These are phyloP conservation scores for Cerioporus squamosus DNA, from an alignment of 1,284 basidiomycete species.

Conservation along the genomic window DNA sequence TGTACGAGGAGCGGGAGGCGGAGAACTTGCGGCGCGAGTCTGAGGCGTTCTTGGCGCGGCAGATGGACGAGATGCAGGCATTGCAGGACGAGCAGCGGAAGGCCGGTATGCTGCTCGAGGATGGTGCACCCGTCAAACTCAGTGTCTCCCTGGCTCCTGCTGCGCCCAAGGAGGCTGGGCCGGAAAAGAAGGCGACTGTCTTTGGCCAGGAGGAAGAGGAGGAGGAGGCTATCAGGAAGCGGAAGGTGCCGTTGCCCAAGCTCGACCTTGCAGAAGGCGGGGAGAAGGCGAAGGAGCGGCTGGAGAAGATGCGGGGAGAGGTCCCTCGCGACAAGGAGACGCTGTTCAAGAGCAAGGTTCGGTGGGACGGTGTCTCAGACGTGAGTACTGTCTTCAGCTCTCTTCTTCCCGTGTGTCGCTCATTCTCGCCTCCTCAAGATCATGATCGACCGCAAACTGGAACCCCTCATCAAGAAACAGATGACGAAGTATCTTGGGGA, in stretches of 20 bases:
- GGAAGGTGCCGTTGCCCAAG: slow-evolving; percentile 82
- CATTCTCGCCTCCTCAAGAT: slow-evolving; percentile 47
- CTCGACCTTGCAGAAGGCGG: slow-evolving; percentile 83
- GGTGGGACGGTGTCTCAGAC: slow-evolving; percentile 86
- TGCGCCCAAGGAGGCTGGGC: slow-evolving; percentile 48
- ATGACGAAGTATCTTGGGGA: slow-evolving; percentile 88
- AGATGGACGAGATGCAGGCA: slow-evolving; percentile 91
- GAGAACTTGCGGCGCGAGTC: slow-evolving; percentile 85
- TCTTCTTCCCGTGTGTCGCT: not conserved
- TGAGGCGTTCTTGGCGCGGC: slow-evolving; percentile 84
- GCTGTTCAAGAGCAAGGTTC: slow-evolving; percentile 79
- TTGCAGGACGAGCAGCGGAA: slow-evolving; percentile 87
- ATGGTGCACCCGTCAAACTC: slow-evolving; percentile 85
- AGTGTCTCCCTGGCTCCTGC: slow-evolving; percentile 68
- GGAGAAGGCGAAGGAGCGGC: slow-evolving; percentile 75
- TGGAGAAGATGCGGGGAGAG: slow-evolving; percentile 74
- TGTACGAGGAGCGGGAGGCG: slow-evolving; percentile 81
- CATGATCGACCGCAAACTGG: slow-evolving; percentile 81
- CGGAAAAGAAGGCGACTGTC: slow-evolving; percentile 58
- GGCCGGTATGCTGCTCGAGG: slow-evolving; percentile 87
- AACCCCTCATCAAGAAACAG: slow-evolving; percentile 76
- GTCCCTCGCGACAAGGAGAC: slow-evolving; percentile 76
- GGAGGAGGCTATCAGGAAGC: slow-evolving; percentile 72
- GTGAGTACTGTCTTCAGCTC: slow-evolving; percentile 50
- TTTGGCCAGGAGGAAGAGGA: slow-evolving; percentile 88